These are phyloP conservation scores for Xylaria bambusicola DNA, from an alignment of 495 filamentous ascomycete species.

Conservation along the genomic window DNA sequence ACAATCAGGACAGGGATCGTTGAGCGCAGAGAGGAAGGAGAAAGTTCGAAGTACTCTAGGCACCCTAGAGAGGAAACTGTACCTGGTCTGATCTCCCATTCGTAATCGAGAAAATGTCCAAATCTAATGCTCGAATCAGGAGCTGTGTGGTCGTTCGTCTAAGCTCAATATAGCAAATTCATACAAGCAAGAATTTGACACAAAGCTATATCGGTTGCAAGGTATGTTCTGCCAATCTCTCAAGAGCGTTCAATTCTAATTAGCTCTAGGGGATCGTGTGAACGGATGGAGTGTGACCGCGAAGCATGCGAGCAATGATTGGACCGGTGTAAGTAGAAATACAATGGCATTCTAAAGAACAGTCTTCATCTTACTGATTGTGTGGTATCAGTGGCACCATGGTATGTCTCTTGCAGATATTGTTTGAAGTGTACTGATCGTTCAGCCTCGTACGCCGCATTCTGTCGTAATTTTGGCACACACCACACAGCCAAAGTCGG, in stretches of 20 bases:
- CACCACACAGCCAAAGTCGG: constrained; percentile 24
- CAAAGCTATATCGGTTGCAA: constrained; percentile 1
- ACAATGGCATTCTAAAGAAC: background rate
- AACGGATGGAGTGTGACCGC: constrained; percentile 22
- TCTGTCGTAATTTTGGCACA: constrained; percentile 37
- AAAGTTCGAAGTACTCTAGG: constrained; percentile 27
- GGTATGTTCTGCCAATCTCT: background rate
- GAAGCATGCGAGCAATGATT: constrained; percentile 22
- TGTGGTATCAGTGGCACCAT: constrained; percentile 18
- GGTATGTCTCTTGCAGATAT: constrained; percentile 2
- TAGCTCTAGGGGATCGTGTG: background rate
- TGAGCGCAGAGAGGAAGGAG: constrained; percentile 35
- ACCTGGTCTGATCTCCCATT: constrained; percentile 20
- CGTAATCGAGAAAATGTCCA: background rate
- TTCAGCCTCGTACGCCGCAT: constrained; percentile 34
- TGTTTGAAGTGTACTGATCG: no score
- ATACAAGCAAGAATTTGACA: constrained; percentile 1
- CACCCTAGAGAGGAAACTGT: constrained; percentile 24
- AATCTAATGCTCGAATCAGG: background rate
- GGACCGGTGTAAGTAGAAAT: constrained; percentile 26
- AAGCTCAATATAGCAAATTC: background rate
- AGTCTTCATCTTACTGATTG: background rate
- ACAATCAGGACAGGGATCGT: constrained; percentile 36
- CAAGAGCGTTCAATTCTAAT: constrained; percentile 5
- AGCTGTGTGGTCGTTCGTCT: background rate